Conservation (phyloP, 2,329 filamentous ascomycete genomes). For the Aspergillus caelatus region DNA sequence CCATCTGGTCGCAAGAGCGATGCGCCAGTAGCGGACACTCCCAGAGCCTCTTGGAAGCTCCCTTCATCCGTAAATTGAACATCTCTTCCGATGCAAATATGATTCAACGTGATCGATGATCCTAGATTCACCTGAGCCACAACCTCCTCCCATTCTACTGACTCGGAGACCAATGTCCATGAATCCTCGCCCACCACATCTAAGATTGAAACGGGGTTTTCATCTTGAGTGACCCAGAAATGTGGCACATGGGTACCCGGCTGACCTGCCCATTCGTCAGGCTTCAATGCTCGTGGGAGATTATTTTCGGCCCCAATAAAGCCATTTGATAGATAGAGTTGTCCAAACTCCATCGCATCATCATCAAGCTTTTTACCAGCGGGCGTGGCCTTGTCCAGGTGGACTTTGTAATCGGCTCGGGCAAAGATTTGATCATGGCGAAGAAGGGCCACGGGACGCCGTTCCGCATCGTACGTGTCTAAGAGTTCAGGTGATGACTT, state of each 20-base stretch:
- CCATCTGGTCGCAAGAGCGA: constrained; percentile 40
- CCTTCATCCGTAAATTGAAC: background rate
- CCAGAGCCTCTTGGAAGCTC: constrained; percentile 25
- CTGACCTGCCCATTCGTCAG: constrained; percentile 28
- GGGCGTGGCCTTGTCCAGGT: constrained; percentile 12
- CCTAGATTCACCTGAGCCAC: constrained; percentile 23
- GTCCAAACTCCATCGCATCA: constrained; percentile 32
- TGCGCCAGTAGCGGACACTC: constrained; percentile 32
- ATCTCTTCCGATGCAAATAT: constrained; percentile 17
- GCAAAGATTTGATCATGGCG: constrained; percentile 31
- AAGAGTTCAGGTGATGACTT: constrained; percentile 29
- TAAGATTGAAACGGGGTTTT: constrained; percentile 31
- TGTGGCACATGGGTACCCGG: constrained; percentile 38
- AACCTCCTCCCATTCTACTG: constrained; percentile 26
- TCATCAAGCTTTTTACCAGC: constrained; percentile 22
- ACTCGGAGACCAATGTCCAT: background rate
- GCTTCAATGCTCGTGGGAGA: constrained; percentile 17
- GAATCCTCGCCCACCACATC: constrained; percentile 32
- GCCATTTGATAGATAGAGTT: constrained; percentile 28
- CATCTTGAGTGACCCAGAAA: constrained; percentile 31
- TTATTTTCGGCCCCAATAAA: constrained; percentile 15
- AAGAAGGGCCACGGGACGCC: constrained; percentile 36
- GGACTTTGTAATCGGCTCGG: constrained; percentile 25
- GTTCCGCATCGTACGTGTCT: constrained; percentile 44
- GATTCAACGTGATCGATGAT: constrained; percentile 9